A percentile compares a stretch with the other conserved stretches of the same genome.
Evolutionary conservation across 768 basidiomycete genomes (phyloP).

Genomic region (Boletus rubroflammeus): DNA sequence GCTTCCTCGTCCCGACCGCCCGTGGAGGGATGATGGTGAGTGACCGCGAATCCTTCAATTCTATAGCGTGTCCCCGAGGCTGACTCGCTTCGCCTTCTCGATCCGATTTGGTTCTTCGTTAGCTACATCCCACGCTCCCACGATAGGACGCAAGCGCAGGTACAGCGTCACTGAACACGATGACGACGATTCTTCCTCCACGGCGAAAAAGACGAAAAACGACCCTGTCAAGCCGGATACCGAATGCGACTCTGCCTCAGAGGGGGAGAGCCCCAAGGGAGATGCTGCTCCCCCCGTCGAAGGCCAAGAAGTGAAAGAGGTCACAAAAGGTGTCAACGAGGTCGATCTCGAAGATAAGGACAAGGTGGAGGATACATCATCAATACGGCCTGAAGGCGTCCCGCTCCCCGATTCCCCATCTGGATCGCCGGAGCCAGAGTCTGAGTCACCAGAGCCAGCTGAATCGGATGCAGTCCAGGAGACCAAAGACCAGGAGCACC

Average conservation of each 20-base stretch:
- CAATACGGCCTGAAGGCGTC: slow-evolving; percentile 30
- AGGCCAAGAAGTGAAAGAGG: slow-evolving; percentile 59
- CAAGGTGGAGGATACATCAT: slow-evolving; percentile 8
- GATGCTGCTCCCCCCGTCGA: slow-evolving; percentile 24
- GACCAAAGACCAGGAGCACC: slow-evolving; percentile 9
- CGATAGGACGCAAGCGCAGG: slow-evolving; percentile 63
- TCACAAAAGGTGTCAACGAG: slow-evolving; percentile 65
- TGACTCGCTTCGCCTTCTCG: slow-evolving; percentile 12
- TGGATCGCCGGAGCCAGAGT: slow-evolving; percentile 19
- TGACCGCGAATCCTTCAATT: slow-evolving; percentile 13
- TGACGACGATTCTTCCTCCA: slow-evolving; percentile 31
- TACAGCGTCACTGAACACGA: slow-evolving; percentile 45
- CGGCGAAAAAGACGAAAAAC: slow-evolving; percentile 34
- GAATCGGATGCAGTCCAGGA: slow-evolving; percentile 7
- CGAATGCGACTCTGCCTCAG: slow-evolving; percentile 23
- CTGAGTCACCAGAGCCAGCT: slow-evolving; percentile 1
- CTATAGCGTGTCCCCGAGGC: slow-evolving; percentile 2
- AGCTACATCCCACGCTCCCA: slow-evolving; percentile 77
- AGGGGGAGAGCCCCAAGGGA: slow-evolving; percentile 9
- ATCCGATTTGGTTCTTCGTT: neutral
- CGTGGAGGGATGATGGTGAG: slow-evolving; percentile 77
- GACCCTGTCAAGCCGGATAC: slow-evolving; percentile 26
- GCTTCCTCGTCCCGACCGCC: slow-evolving; percentile 67
- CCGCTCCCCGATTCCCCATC: slow-evolving; percentile 40
- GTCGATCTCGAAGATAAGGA: slow-evolving; percentile 54